Conservation (phyloP, 257 asterid species). For the Solanum paucissectum region DNA sequence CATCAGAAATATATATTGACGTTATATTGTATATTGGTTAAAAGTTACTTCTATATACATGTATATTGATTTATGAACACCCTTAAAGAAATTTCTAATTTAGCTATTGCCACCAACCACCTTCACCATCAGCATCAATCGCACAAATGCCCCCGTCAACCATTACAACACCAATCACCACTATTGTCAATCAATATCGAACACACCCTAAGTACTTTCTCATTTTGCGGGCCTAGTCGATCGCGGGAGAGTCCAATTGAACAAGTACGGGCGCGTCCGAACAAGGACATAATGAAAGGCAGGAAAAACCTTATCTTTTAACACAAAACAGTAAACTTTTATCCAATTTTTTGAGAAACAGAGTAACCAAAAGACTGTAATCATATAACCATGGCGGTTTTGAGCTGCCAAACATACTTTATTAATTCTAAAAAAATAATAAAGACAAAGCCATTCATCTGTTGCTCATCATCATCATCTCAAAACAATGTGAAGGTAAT, state of each 20-base stretch:
- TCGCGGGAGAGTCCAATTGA: background rate
- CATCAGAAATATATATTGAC: background rate
- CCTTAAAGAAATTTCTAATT: background rate
- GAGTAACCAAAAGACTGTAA: background rate
- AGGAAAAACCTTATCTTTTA: background rate
- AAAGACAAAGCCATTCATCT: conserved; percentile 14
- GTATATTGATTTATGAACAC: too few relatives aligned
- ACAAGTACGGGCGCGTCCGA: background rate
- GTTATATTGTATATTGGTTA: background rate
- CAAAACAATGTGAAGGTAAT: conserved; percentile 68
- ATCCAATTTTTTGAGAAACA: background rate
- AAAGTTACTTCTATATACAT: background rate
- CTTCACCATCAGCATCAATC: fast-evolving
- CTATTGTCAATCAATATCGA: background rate
- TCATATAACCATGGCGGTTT: conserved; percentile 25
- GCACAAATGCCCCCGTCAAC: background rate
- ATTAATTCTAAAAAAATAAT: background rate
- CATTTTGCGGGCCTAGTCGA: background rate
- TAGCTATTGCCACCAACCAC: background rate
- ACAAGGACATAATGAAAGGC: background rate
- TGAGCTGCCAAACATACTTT: conserved; percentile 32
- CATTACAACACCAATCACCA: background rate
- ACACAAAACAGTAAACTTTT: background rate
- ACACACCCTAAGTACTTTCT: background rate
- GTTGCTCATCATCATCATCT: conserved; percentile 28